Conservation (phyloP, 768 basidiomycete genomes). For the Suillus variegatus region DNA sequence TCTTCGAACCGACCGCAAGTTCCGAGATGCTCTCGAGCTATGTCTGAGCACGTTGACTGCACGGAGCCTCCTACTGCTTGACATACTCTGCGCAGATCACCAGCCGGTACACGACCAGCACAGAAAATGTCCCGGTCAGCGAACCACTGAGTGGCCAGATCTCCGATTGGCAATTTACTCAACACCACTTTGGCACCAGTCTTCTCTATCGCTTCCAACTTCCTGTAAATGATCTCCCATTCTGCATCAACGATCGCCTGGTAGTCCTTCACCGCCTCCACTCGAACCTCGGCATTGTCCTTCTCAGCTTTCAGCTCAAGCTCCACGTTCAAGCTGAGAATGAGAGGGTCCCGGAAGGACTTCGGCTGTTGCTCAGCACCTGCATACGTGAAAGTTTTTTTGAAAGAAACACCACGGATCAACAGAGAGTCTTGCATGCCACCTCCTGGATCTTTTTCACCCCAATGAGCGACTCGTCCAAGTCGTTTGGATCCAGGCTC, state of each 20-base stretch:
- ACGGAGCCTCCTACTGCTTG: constrained; percentile 95
- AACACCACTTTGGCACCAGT: constrained; percentile 97
- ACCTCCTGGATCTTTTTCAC: constrained; percentile 98
- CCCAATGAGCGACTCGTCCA: constrained; percentile 95
- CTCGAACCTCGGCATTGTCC: constrained; percentile 97
- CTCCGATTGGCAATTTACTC: constrained; percentile 97
- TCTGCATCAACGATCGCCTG: constrained; percentile 99
- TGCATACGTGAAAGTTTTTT: constrained; percentile 99
- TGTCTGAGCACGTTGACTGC: constrained; percentile 95
- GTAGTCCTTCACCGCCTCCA: constrained; percentile 96
- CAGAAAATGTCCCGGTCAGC: constrained; percentile 99
- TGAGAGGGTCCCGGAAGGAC: constrained; percentile 82
- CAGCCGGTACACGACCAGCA: constrained; percentile 90
- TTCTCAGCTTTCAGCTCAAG: constrained; percentile 99
- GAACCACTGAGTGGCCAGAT: constrained; percentile 99
- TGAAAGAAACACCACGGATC: constrained; percentile 92
- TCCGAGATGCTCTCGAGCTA: constrained; percentile 85
- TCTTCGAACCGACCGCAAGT: constrained; percentile 94
- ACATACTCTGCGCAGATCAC: constrained; percentile 89
- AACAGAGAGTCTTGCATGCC: constrained; percentile 96
- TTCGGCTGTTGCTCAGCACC: constrained; percentile 99
- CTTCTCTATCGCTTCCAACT: constrained; percentile 92
- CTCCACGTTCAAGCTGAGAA: constrained; percentile 95
- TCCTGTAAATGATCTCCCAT: constrained; percentile 99
- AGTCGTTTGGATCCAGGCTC: constrained; percentile 87